These are phyloP conservation scores for Xenoacremonium recifei DNA, from an alignment of 2,329 filamentous ascomycete species.

Conservation along the genomic window DNA sequence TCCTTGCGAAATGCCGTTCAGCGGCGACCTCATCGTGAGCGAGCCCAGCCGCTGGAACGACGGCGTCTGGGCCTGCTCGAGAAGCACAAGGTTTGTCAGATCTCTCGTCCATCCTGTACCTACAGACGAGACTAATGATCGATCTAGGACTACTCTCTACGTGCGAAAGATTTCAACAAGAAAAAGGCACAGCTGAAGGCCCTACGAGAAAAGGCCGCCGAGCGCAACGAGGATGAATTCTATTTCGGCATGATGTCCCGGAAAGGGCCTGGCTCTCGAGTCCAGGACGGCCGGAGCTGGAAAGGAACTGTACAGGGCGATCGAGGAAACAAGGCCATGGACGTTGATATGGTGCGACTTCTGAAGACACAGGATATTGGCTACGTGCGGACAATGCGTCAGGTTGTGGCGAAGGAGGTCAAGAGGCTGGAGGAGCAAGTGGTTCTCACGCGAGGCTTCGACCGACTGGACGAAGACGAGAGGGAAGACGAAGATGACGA, in stretches of 20 bases:
- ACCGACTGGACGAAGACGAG: conserved; percentile 33
- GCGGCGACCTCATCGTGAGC: conserved; percentile 84
- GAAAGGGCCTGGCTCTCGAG: conserved; percentile 50
- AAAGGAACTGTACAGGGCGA: conserved; percentile 57
- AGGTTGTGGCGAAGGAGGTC: conserved; percentile 58
- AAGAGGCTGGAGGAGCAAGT: conserved; percentile 52
- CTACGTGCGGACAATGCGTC: conserved; percentile 62
- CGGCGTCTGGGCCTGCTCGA: conserved; percentile 88
- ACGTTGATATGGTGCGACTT: conserved; percentile 57
- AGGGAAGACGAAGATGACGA: conserved; percentile 30
- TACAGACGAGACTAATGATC: conserved; percentile 9
- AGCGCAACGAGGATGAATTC: conserved; percentile 72
- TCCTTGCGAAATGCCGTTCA: conserved; percentile 66
- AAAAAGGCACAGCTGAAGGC: conserved; percentile 61
- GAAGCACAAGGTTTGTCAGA: conserved; percentile 74
- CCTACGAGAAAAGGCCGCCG: conserved; percentile 60
- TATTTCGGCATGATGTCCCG: conserved; percentile 69
- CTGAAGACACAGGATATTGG: conserved; percentile 69
- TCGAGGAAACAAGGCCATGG: conserved; percentile 54
- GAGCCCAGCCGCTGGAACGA: conserved; percentile 81
- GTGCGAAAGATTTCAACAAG: conserved; percentile 64
- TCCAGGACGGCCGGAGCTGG: conserved; percentile 51
- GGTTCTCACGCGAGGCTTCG: conserved; percentile 40
- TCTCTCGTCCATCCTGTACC: conserved; percentile 4
- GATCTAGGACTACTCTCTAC: conserved; percentile 59